Percentiles rank a stretch among this genome's conserved stretches.
phyloP scores from a whole-genome alignment of 805 yeast genomes.

The Metschnikowia bowlesiae region DNA sequence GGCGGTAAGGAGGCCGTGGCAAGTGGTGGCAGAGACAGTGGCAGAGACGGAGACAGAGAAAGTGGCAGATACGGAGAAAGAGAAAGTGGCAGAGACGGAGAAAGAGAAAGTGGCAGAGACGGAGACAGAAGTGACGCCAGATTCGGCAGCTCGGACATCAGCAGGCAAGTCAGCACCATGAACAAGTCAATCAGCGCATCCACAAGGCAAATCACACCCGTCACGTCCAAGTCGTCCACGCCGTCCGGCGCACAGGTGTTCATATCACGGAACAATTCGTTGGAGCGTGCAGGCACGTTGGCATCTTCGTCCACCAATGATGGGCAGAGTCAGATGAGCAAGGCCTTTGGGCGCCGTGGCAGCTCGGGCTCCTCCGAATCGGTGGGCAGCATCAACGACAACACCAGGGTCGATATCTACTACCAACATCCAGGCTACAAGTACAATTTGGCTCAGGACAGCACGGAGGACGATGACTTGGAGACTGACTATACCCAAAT shows the following conservation, averaged over 20 bases:
- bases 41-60: no score
- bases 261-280: slow-evolving; percentile 25
- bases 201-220: slow-evolving; percentile 8
- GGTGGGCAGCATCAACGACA: slow-evolving; percentile 27
- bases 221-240: slow-evolving; percentile 13
- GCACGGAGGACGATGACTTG: slow-evolving; percentile 18
- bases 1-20: neutral
- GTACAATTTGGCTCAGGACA: slow-evolving; percentile 15
- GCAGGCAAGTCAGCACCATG: neutral
- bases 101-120: no score
- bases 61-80: no score
- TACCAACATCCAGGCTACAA: slow-evolving; percentile 41
- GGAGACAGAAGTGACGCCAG: neutral
- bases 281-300: slow-evolving; percentile 30
- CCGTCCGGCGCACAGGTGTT: slow-evolving; percentile 8
- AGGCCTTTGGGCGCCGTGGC: slow-evolving; percentile 15
- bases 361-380: slow-evolving; percentile 25
- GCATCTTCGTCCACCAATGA: slow-evolving; percentile 19
- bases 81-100: no score
- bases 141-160: neutral
- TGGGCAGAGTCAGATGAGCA: slow-evolving; percentile 18
- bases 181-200: neutral
- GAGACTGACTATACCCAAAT: slow-evolving; percentile 9
- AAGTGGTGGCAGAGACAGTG: no score
- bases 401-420: slow-evolving; percentile 25